A percentile compares a stretch with the other conserved stretches of the same genome.
Conservation (phyloP, 108 stramenopile species). For the Pseudonitzschia delicatissima region DNA sequence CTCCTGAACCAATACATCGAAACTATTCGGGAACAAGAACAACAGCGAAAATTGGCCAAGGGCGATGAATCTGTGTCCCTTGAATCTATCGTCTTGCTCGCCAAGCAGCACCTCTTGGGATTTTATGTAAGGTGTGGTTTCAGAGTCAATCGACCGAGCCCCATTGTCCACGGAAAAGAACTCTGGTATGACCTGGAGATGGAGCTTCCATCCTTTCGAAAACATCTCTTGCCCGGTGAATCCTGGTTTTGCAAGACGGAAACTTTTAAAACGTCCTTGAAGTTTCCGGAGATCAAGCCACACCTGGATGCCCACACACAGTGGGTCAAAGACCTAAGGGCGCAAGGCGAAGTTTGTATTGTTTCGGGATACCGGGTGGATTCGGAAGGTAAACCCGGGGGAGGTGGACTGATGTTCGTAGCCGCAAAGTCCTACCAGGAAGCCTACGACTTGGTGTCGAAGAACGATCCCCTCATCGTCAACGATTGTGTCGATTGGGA, state of each 20-base stretch:
- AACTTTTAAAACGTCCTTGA: constrained; percentile 43
- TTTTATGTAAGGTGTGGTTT: constrained; percentile 80
- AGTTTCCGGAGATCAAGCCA: constrained; percentile 43
- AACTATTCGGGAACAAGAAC: not conserved
- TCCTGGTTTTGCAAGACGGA: constrained; percentile 65
- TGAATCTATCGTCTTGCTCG: constrained; percentile 46
- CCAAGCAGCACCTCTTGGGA: constrained; percentile 64
- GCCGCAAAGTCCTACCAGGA: constrained; percentile 41
- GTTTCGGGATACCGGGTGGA: constrained; percentile 59
- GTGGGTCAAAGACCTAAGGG: constrained; percentile 40
- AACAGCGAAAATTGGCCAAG: constrained; percentile 1
- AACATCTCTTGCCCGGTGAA: constrained; percentile 29
- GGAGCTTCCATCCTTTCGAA: not conserved
- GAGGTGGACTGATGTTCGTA: constrained; percentile 59
- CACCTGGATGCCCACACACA: constrained; percentile 49
- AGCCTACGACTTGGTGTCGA: constrained; percentile 32
- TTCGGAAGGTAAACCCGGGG: constrained; percentile 51
- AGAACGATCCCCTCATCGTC: constrained; percentile 41
- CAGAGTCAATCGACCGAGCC: constrained; percentile 48
- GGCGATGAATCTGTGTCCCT: constrained; percentile 16
- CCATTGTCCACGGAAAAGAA: constrained; percentile 76
- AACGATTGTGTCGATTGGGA: constrained; percentile 59
- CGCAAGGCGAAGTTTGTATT: constrained; percentile 20
- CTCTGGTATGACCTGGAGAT: constrained; percentile 75
- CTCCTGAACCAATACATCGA: constrained; percentile 51